Conservation (phyloP, 805 yeast species). For the Tetrapisispora fleetii region DNA sequence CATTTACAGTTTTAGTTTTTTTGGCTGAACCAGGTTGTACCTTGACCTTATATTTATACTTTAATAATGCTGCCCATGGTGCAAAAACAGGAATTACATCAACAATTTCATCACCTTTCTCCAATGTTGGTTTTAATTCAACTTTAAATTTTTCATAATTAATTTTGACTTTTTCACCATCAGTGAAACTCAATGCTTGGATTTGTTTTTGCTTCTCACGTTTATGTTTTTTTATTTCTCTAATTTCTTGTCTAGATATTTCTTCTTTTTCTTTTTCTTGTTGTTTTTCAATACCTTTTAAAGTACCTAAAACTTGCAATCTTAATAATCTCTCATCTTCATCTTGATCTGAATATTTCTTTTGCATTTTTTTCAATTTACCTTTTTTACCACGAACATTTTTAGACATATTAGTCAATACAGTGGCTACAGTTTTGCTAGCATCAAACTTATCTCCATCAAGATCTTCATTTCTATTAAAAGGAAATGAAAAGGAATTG, state of each 20-base stretch:
- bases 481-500: not conserved
- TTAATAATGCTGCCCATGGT: conserved; percentile 76
- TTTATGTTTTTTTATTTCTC: conserved; percentile 28
- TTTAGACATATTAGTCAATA: conserved; percentile 27
- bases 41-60: conserved; percentile 73
- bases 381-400: conserved; percentile 76
- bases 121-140: conserved; percentile 27
- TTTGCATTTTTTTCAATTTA: conserved; percentile 69
- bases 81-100: conserved; percentile 82
- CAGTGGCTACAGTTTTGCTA: conserved; percentile 8
- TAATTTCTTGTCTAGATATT: conserved; percentile 26
- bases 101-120: conserved; percentile 39
- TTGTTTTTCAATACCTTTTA: conserved; percentile 43
- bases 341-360: conserved; percentile 84
- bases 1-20: conserved; percentile 78
- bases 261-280: conserved; percentile 30
- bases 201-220: conserved; percentile 33
- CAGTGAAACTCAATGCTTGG: conserved; percentile 27
- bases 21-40: conserved; percentile 69
- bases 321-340: conserved; percentile 71
- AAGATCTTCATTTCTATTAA: not conserved
- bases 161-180: conserved; percentile 35
- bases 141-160: conserved; percentile 34
- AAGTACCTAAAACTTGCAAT: conserved; percentile 76
- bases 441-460: conserved; percentile 3